Evolutionary conservation across 805 yeast species (phyloP).

Genomic region (Starmerella roubikii): DNA sequence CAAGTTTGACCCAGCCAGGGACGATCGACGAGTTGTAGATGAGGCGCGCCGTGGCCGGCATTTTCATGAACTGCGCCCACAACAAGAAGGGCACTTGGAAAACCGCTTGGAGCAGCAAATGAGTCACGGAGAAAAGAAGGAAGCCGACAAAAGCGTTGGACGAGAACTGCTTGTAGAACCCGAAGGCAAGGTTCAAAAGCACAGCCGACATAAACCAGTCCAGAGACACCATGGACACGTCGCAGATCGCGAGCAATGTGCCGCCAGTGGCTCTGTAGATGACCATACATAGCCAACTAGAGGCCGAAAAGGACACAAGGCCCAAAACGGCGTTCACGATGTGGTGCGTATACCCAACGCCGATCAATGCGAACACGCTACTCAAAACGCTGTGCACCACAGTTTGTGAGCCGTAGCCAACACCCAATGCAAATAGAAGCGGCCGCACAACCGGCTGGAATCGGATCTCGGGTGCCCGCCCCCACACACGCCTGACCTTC

Average conservation of each 20-base stretch:
- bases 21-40: slow-evolving; percentile 20
- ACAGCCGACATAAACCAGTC: slow-evolving; percentile 15
- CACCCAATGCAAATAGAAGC: slow-evolving; percentile 18
- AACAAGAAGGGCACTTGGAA: slow-evolving; percentile 19
- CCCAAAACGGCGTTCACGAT: slow-evolving; percentile 3
- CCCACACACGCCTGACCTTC: slow-evolving; percentile 23
- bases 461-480: slow-evolving; percentile 22
- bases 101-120: slow-evolving; percentile 6
- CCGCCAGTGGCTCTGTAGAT: slow-evolving; percentile 22
- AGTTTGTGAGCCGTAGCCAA: slow-evolving; percentile 21
- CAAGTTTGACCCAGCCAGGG: slow-evolving; percentile 22
- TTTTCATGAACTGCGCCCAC: slow-evolving; percentile 15
- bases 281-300: slow-evolving; percentile 16
- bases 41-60: slow-evolving; percentile 21
- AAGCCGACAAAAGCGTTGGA: slow-evolving; percentile 1
- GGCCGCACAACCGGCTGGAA: slow-evolving; percentile 22
- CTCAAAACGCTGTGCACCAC: slow-evolving; percentile 11
- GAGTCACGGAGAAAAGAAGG: slow-evolving; percentile 1
- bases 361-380: slow-evolving; percentile 6
- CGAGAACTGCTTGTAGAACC: background rate
- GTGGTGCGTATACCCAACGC: slow-evolving; percentile 5
- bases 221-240: slow-evolving; percentile 8
- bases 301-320: slow-evolving; percentile 7
- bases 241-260: slow-evolving; percentile 13
- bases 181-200: slow-evolving; percentile 7